These are phyloP conservation scores for Davidsoniella neocaledoniae DNA, from an alignment of 2,329 filamentous ascomycete genomes.

Conservation along the genomic window DNA sequence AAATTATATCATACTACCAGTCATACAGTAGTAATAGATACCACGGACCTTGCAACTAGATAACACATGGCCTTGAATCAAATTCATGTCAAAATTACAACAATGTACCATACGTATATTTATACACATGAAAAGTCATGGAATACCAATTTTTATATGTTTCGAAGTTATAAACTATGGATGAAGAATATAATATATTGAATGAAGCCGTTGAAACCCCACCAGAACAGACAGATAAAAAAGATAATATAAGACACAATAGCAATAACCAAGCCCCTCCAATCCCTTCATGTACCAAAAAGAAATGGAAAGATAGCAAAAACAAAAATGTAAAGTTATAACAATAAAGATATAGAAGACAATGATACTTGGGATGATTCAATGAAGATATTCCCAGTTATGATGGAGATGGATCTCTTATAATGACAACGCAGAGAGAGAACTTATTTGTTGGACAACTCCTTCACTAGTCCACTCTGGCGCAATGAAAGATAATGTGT, in stretches of 20 bases:
- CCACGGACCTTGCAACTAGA: no score
- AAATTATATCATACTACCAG: no score
- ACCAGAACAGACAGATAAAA: not conserved
- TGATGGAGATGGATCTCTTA: not conserved
- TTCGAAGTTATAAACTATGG: no score
- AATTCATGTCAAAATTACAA: no score
- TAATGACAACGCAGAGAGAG: constrained; percentile 46
- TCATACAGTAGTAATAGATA: no score
- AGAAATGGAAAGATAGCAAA: not conserved
- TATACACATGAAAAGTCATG: no score
- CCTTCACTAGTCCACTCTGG: constrained; percentile 45
- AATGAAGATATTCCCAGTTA: not conserved
- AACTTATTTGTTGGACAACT: constrained; percentile 51
- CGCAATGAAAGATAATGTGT: constrained; percentile 47
- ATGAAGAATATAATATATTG: no score
- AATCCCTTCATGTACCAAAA: not conserved
- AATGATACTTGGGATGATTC: not conserved
- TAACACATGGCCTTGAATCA: no score
- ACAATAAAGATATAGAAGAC: not conserved
- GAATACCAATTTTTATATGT: no score
- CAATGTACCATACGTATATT: no score
- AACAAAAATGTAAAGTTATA: not conserved
- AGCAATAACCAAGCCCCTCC: not conserved
- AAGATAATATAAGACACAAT: not conserved
- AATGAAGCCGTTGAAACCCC: constrained; percentile 13